Evolutionary conservation across 2,329 filamentous ascomycete genomes (phyloP).

Genomic region (Penicillium sp.): DNA sequence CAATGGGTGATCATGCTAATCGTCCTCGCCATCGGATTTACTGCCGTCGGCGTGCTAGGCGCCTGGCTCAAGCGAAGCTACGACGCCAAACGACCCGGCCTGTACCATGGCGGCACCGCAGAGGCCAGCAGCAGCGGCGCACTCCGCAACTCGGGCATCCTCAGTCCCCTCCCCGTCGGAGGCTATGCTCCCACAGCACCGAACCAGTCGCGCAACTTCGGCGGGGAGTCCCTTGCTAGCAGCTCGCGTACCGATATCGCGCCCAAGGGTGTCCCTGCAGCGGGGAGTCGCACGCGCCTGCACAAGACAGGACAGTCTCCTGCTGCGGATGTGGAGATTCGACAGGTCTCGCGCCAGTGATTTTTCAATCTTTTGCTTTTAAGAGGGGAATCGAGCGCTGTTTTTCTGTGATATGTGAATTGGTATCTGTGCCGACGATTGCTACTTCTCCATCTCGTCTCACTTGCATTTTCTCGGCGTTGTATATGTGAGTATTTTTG

Average conservation of each 20-base stretch:
- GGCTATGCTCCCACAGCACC: constrained; percentile 17
- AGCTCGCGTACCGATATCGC: constrained; percentile 28
- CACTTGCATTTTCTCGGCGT: not conserved
- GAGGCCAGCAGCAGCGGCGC: constrained; percentile 21
- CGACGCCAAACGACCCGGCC: constrained; percentile 52
- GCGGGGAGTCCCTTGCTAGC: constrained; percentile 23
- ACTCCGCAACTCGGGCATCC: constrained; percentile 15
- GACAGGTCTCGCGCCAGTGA: constrained; percentile 21
- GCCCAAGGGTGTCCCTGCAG: constrained; percentile 8
- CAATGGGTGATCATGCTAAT: constrained; percentile 80
- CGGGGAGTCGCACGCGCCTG: constrained; percentile 18
- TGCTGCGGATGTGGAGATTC: constrained; percentile 22
- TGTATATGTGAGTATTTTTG: not conserved
- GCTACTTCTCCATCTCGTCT: not conserved
- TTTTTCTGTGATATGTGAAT: not conserved
- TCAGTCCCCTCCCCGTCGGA: constrained; percentile 12
- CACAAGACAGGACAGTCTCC: constrained; percentile 17
- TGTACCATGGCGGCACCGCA: constrained; percentile 28
- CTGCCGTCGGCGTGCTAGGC: constrained; percentile 60
- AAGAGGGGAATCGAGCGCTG: not conserved
- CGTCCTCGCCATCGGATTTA: constrained; percentile 64
- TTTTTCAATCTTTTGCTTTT: not conserved
- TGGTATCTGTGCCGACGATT: not conserved
- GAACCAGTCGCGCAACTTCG: constrained; percentile 11
- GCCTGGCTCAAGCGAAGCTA: constrained; percentile 69